Evolutionary conservation across 805 yeast species (phyloP).

Genomic region (Grigorovia yakushimaensis): DNA sequence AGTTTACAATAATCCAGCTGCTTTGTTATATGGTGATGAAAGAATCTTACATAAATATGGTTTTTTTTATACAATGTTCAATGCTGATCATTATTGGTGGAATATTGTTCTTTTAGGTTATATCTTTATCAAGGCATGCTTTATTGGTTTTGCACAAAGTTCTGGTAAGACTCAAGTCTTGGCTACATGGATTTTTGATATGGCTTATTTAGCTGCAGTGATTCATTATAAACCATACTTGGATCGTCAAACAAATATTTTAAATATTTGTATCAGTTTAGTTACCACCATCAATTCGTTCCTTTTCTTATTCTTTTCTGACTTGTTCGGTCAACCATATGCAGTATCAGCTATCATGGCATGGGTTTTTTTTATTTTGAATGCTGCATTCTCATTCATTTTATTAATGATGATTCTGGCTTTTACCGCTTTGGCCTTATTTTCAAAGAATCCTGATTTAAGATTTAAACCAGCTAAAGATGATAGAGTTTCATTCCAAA

Average conservation of each 20-base stretch:
- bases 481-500: constrained; percentile 86
- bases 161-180: constrained; percentile 77
- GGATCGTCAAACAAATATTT: constrained; percentile 70
- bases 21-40: constrained; percentile 71
- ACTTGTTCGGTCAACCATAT: constrained; percentile 74
- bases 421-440: constrained; percentile 48
- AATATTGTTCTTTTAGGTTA: constrained; percentile 54
- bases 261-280: constrained; percentile 61
- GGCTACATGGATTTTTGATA: constrained; percentile 65
- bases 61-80: constrained; percentile 81
- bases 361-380: constrained; percentile 76
- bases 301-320: constrained; percentile 76
- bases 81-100: constrained; percentile 77
- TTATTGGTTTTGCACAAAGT: constrained; percentile 68
- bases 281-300: constrained; percentile 72
- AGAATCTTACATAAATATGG: constrained; percentile 70
- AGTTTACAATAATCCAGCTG: constrained; percentile 72
- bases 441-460: constrained; percentile 81
- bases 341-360: constrained; percentile 82
- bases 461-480: constrained; percentile 87
- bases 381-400: constrained; percentile 79
- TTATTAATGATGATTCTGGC: constrained; percentile 62
- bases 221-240: constrained; percentile 64
- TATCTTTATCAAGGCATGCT: constrained; percentile 54
- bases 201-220: constrained; percentile 54